Base-by-base conservation (phyloP, 441 rosid genomes). In the Corymbia calophylla region DNA sequence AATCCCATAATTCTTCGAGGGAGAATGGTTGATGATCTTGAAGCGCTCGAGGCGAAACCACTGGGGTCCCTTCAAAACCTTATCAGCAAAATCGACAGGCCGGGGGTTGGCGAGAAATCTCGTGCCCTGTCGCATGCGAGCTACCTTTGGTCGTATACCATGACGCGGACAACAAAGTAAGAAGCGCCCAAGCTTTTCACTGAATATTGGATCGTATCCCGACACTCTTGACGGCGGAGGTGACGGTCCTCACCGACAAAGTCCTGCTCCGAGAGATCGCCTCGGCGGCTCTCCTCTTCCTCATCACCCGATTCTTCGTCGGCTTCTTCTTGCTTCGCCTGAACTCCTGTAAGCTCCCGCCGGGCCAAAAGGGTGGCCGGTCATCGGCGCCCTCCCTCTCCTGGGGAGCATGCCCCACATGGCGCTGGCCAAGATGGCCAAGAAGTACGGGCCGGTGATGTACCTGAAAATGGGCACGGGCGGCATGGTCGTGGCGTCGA, bases 291-390 rank as follows among this genome's bases (percentile, higher is more conserved):
- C 32, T 93, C 25, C 89, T 95, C 77, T 95, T 93, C 88, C 60
- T 92, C 12, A 21, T 92, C 81, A 91, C 93, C 48, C 21, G 87
- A 18, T 47, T 80, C 86, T 39, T 44, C 5, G 21, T 88, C 19
- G 11, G 32, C 14, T 32, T 81, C 13, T 27, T 88, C 39, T 7
- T 81, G 16, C 4, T 51, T 25, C 44, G 12, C 6, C 15, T 16
- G 77, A 35, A 13, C 44, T 51, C 73, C 48, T 51, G 18, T 9
- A 89, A 53, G 1, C 92, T 93, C 13, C 96, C 95, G 2, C 96
- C 96, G 0, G 96, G 1, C 96, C 97, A 0, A 93, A 77, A 73
- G 96, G 96, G 8, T 95, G 95, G 95, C 97, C 97, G 17, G 5
- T 95, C 14, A 55, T 95, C 1, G 96, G 96, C 2, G 94, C 94